A percentile compares a stretch with the other conserved stretches of the same genome.
These are phyloP conservation scores for Albifimbria verrucaria DNA, from an alignment of 2,329 filamentous ascomycete genomes.

Conservation along the genomic window DNA sequence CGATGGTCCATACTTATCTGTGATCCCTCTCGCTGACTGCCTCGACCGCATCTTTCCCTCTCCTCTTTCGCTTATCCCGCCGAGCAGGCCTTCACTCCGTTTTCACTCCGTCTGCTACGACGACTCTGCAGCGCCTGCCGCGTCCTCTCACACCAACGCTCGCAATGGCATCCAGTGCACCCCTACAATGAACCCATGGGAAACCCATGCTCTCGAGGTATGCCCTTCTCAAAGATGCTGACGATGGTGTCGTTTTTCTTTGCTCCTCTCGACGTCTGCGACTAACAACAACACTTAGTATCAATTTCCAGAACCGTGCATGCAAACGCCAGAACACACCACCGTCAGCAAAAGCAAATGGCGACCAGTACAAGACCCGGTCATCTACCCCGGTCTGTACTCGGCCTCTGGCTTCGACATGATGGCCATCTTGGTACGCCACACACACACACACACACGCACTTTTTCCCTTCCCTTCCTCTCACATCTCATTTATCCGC, in stretches of 20 bases:
- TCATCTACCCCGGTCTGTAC: conserved; percentile 56
- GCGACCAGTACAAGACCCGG: conserved; percentile 34
- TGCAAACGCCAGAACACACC: conserved; percentile 2
- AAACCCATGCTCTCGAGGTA: conserved; percentile 20
- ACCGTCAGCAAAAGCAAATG: conserved; percentile 14
- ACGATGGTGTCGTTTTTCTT: neutral
- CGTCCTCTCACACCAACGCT: no score
- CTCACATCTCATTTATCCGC: neutral
- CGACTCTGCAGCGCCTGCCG: no score
- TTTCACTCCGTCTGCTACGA: no score
- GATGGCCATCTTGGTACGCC: conserved; percentile 51
- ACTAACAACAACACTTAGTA: neutral
- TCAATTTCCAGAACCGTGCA: neutral
- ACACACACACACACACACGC: no score
- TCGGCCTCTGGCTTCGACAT: conserved; percentile 53
- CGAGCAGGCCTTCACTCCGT: neutral
- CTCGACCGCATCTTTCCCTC: neutral
- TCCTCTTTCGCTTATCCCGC: neutral
- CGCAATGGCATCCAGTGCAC: conserved; percentile 13
- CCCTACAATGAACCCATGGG: conserved; percentile 21
- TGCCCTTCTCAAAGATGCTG: no score
- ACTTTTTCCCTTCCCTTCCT: neutral
- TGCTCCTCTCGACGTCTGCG: neutral
- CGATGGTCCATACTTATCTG: neutral
- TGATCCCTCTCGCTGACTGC: neutral